Evolutionary conservation across 768 basidiomycete species (phyloP), one percentile per base, ranked within the genome.

Genomic region (Leccinellum albellum): DNA sequence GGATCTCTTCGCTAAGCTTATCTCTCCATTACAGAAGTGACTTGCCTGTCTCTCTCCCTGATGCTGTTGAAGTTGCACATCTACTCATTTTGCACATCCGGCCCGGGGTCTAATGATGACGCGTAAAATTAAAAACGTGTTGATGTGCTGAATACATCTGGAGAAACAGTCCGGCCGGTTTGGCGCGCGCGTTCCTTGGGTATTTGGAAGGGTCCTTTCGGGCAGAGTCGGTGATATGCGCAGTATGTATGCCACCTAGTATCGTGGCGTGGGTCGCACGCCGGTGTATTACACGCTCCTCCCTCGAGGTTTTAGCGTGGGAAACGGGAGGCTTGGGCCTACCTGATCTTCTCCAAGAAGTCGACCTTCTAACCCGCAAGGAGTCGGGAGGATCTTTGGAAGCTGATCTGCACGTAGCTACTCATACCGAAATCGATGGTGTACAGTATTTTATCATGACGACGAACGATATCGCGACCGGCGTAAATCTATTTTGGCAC

Each of bases 401-500:
- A 37, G 37, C 6, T 55, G 61, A 63, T 63, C 23, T 46, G 47
- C 61, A 62, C 21, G 12, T 20, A 10, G 29, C 1, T 37, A 37
- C 35, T 37, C 17, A 37, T 28, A n/a, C 17, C 24, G n/a, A 3
- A 47, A 42, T 55, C 53, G 53, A 55, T 40, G 50, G 8, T 31
- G 48, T 21, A 28, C 13, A 5, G 29, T 37, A 37, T 8, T 13
- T 4, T 37, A 37, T n/a, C 37, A 17, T 37, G 37, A n/a, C 37
- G 37, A 37, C n/a, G n/a, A 37, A 37, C n/a, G 17, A 17, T 37
- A n/a, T n/a, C 37, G 37, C 9, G 14, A 37, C 17, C 17, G 17
- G n/a, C 21, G 20, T 29, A 2, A 24, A 35, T 54, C 52, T 61
- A 64, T 61, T 61, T 61, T 56, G 20, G 28, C 52, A 17, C 47